Evolutionary conservation across 345 rosid genomes (phyloP).

Genomic region (Syzygium aqueum): DNA sequence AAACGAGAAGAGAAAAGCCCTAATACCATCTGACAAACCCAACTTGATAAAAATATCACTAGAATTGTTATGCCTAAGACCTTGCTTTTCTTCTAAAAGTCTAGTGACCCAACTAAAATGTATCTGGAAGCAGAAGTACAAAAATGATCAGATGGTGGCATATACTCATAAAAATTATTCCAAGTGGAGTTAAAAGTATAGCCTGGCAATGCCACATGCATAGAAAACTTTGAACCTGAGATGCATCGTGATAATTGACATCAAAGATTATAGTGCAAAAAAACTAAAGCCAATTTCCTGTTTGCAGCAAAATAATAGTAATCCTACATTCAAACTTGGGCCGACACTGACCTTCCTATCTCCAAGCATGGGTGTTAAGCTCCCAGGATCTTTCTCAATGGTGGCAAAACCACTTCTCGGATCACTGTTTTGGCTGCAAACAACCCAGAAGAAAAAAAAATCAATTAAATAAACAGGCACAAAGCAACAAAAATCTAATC

Average conservation of each 20-base stretch:
- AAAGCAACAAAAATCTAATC: not conserved
- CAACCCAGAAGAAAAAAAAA: not conserved
- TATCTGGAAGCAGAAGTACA: not conserved
- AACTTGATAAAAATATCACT: not conserved
- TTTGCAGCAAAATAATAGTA: not conserved
- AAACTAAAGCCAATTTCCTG: not conserved
- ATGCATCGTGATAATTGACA: not conserved
- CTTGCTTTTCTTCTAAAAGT: not conserved
- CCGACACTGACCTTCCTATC: constrained; percentile 59
- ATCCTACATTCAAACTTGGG: not conserved
- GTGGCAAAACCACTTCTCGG: constrained; percentile 81
- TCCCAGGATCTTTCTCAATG: constrained; percentile 84
- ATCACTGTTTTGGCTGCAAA: constrained; percentile 79
- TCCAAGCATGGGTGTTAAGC: constrained; percentile 93
- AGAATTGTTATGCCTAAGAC: not conserved
- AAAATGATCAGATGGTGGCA: not conserved
- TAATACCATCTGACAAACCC: not conserved
- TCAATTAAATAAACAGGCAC: not conserved
- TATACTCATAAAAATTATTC: not conserved
- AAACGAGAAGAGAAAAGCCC: not conserved
- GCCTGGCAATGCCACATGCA: not conserved
- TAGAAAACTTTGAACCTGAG: not conserved
- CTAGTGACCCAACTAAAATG: not conserved
- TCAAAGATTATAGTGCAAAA: not conserved
- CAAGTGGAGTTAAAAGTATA: not conserved